phyloP scores from a whole-genome alignment of 1,284 basidiomycete species.

The Rhodotorula sp. region DNA sequence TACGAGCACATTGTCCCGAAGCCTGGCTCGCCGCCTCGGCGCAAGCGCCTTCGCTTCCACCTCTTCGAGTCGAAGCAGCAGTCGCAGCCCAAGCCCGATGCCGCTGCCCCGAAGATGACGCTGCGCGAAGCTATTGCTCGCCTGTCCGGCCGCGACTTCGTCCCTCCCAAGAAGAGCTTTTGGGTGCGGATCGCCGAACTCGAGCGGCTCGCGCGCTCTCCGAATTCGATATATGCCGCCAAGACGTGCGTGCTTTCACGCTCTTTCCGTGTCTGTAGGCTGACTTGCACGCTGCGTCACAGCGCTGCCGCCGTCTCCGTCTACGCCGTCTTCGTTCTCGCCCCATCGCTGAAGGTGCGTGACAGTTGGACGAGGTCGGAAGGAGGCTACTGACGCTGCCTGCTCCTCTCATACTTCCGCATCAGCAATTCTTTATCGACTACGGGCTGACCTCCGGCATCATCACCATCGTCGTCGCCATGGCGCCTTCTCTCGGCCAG shows the following conservation, averaged over 20 bases:
- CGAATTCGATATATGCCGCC: slow-evolving; percentile 23
- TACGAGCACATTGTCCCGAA: slow-evolving; percentile 42
- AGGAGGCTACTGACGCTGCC: too few species aligned
- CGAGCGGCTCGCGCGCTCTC: slow-evolving; percentile 43
- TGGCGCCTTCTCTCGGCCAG: slow-evolving; percentile 49
- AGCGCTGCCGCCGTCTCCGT: slow-evolving; percentile 36
- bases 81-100: not conserved
- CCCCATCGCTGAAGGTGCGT: slow-evolving; percentile 27
- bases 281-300: not conserved
- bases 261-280: not conserved
- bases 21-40: slow-evolving; percentile 11
- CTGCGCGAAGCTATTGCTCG: slow-evolving; percentile 50
- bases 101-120: slow-evolving; percentile 27
- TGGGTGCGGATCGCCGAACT: slow-evolving; percentile 44
- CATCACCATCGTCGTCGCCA: slow-evolving; percentile 50
- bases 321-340: slow-evolving; percentile 46
- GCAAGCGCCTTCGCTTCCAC: slow-evolving; percentile 49
- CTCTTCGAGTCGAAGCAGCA: slow-evolving; percentile 43
- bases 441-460: slow-evolving; percentile 49
- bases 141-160: slow-evolving; percentile 43
- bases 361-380: too few species aligned
- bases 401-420: slow-evolving; percentile 8
- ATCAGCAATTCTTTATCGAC: slow-evolving; percentile 50
- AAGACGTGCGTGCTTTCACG: slow-evolving; percentile 16
- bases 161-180: slow-evolving; percentile 37